These are phyloP conservation scores for Tuber magnatum DNA, from an alignment of 495 filamentous ascomycete genomes.

Conservation along the genomic window DNA sequence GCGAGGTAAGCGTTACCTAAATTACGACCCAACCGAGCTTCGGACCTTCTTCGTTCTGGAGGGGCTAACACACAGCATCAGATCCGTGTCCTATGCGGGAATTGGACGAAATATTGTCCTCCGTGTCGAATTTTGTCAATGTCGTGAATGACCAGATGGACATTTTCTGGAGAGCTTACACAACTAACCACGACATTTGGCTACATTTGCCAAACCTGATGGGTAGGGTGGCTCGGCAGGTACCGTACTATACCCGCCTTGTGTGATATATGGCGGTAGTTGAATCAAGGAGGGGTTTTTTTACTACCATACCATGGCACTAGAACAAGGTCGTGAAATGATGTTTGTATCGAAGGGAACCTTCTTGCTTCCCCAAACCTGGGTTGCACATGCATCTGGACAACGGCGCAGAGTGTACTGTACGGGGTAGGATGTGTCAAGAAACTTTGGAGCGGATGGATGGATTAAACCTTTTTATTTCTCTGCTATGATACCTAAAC, in stretches of 20 bases:
- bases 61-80: neutral
- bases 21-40: neutral
- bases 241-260: neutral
- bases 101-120: constrained; percentile 29
- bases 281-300: too few species aligned
- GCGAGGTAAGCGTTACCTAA: constrained; percentile 18
- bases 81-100: constrained; percentile 22
- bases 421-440: neutral
- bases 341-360: neutral
- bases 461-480: too few species aligned
- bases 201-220: constrained; percentile 31
- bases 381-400: neutral
- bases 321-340: neutral
- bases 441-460: too few species aligned
- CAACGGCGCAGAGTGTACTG: too few species aligned
- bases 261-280: too few species aligned
- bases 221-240: neutral
- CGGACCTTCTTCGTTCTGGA: neutral
- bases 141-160: constrained; percentile 33
- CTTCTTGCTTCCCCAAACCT: neutral
- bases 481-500: too few species aligned
- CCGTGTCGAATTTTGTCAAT: constrained; percentile 33
- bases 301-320: neutral
- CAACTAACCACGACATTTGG: constrained; percentile 34
- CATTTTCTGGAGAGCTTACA: constrained; percentile 30